Evolutionary conservation across 371 early-diverging fungal species (phyloP).

Genomic region (Pancytospora philotis): DNA sequence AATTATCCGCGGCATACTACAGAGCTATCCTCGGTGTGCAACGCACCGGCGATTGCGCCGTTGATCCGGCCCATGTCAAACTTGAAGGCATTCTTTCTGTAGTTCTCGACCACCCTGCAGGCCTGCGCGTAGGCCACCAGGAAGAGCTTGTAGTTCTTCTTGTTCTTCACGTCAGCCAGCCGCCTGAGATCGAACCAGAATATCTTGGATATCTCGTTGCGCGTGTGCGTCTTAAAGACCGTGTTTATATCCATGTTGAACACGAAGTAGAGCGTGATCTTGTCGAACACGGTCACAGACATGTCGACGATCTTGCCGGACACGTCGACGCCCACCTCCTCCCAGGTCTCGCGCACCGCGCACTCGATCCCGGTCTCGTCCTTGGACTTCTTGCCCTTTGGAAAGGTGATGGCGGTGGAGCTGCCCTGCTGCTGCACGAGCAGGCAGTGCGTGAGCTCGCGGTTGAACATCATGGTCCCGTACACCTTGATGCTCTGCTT

Average conservation of each 20-base stretch:
- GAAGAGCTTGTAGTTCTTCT: constrained; percentile 17
- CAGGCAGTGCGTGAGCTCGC: constrained; percentile 66
- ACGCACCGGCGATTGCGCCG: not conserved
- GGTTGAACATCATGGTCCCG: constrained; percentile 88
- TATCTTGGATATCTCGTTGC: constrained; percentile 76
- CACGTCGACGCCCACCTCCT: constrained; percentile 90
- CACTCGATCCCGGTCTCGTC: constrained; percentile 77
- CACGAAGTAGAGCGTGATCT: constrained; percentile 77
- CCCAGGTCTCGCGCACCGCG: constrained; percentile 81
- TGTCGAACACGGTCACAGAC: constrained; percentile 60
- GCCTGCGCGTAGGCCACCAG: not conserved
- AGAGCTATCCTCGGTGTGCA: not conserved
- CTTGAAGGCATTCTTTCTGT: not conserved
- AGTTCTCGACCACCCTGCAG: not conserved
- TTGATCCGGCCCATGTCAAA: constrained; percentile 15
- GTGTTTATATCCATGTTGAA: constrained; percentile 74
- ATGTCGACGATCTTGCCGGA: constrained; percentile 62
- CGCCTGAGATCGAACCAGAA: constrained; percentile 37
- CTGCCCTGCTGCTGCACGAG: constrained; percentile 79
- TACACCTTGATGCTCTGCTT: constrained; percentile 91
- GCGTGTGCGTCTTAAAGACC: constrained; percentile 70
- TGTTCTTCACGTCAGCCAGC: constrained; percentile 6
- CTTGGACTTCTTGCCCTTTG: constrained; percentile 94
- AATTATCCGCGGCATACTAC: not conserved
- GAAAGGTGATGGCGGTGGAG: constrained; percentile 81